Evolutionary conservation across 495 filamentous ascomycete species (phyloP).

Genomic region (Neurospora sp.): DNA sequence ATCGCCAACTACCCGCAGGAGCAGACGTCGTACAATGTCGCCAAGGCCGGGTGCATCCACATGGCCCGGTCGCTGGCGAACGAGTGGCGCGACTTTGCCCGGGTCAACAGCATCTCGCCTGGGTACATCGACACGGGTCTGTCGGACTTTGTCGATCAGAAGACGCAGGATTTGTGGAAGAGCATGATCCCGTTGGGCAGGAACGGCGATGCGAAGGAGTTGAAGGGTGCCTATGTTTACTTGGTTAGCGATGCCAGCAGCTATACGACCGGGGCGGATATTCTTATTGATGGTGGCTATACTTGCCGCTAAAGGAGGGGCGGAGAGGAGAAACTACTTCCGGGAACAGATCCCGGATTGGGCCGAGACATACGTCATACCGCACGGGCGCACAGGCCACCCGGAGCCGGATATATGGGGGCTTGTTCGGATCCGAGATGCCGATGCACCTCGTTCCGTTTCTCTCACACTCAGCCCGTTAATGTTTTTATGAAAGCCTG

Average conservation of each 20-base stretch:
- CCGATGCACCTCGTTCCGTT: neutral
- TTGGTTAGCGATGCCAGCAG: slow-evolving; percentile 59
- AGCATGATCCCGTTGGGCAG: slow-evolving; percentile 71
- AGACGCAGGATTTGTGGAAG: slow-evolving; percentile 63
- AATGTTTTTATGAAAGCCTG: neutral
- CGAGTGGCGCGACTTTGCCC: slow-evolving; percentile 70
- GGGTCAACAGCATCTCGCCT: slow-evolving; percentile 64
- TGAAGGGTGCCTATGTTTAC: slow-evolving; percentile 79
- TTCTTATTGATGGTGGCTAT: slow-evolving; percentile 50
- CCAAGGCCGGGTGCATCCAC: slow-evolving; percentile 53
- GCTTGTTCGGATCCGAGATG: neutral
- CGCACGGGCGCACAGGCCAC: neutral
- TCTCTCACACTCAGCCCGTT: neutral
- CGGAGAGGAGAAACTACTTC: neutral
- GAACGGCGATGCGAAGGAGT: slow-evolving; percentile 65
- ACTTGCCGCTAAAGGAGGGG: slow-evolving; percentile 19
- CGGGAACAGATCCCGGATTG: neutral
- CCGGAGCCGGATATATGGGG: neutral
- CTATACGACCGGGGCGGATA: slow-evolving; percentile 42
- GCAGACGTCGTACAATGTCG: slow-evolving; percentile 70
- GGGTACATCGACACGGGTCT: slow-evolving; percentile 76
- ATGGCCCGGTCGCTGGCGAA: slow-evolving; percentile 50
- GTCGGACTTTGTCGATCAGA: slow-evolving; percentile 60
- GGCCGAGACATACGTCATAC: neutral
- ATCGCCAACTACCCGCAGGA: slow-evolving; percentile 72